Evolutionary conservation across 306 rosid species (phyloP), one percentile per base, ranked within the genome.

Genomic region (Cercis canadensis): DNA sequence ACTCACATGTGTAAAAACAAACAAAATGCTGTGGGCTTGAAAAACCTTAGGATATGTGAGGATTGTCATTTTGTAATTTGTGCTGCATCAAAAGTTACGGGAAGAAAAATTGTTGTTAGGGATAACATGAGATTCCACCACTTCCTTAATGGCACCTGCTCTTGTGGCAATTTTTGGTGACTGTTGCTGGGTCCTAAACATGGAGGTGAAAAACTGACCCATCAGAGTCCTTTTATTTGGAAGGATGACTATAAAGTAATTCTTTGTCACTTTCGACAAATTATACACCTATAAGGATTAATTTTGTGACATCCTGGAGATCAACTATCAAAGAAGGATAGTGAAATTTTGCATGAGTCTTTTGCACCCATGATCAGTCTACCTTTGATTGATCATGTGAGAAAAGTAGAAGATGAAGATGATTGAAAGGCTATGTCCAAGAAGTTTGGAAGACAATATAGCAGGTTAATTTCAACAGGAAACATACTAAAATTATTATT

Each of bases 141-240:
- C 82, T 90, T 90, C 67, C 49, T 54, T 57, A 58, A 86, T 17
- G 97, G 98, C 57, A 62, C 70, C 39, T 92, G 97, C 81, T 90
- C 96, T 73, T 90, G 97, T 21, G 77, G 86, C 56, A 73, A 88
- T 52, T 92, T 80, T 84, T 87, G 97, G 98, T 92, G 84, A 92
- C 52, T 15, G 15, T 75, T 70, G 12, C 58, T 63, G 62, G 15
- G 31, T 51, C 65, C 11, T 29, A 36, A 53, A 13, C 21, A 8
- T 32, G 70, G 41, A n/a, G 66, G 60, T 57, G 49, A 14, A 21
- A 69, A 66, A 13, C 36, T 19, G 45, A 49, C 32, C 21, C 11
- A 40, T 57, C 37, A 62, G 44, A 24, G n/a, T 52, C 39, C 24
- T 39, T 53, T 18, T 9, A 32, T 63, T 65, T 52, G 56, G 36